Percentiles rank a stretch among this genome's conserved stretches.
Evolutionary conservation across 1,284 basidiomycete species (phyloP).

Genomic region (Meira nashicola): DNA sequence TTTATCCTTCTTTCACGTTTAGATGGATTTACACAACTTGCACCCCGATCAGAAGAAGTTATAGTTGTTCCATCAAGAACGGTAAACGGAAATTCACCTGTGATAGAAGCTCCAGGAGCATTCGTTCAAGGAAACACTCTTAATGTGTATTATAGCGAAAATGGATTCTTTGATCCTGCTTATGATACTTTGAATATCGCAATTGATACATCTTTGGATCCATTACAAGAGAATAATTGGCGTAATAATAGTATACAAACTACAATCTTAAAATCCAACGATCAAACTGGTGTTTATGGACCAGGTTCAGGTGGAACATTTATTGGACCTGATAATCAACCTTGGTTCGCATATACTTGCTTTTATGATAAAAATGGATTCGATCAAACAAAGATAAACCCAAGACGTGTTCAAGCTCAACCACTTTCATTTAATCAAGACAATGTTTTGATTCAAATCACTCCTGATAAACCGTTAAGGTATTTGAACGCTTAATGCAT

Average conservation of each 20-base stretch:
- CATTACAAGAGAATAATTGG: no score
- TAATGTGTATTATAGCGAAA: slow-evolving; percentile 7
- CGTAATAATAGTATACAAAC: no score
- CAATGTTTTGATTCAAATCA: background rate
- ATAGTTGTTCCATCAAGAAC: background rate
- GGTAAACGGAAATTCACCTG: background rate
- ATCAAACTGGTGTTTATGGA: slow-evolving; percentile 1
- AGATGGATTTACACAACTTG: background rate
- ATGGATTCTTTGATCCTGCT: background rate
- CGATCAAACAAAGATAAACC: background rate
- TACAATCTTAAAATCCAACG: background rate
- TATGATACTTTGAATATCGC: no score
- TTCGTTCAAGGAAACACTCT: background rate
- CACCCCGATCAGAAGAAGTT: background rate
- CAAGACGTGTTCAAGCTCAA: no score
- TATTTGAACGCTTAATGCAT: no score
- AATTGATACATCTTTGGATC: no score
- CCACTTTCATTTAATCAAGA: background rate
- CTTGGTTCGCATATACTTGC: slow-evolving; percentile 7
- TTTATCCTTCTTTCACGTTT: background rate
- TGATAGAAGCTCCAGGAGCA: slow-evolving; percentile 2
- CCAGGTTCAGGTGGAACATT: background rate
- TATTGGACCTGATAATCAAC: background rate
- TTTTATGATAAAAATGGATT: slow-evolving; percentile 1
- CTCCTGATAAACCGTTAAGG: no score